Evolutionary conservation across 2,329 filamentous ascomycete species (phyloP).

Genomic region (Cercospora berteroae): DNA sequence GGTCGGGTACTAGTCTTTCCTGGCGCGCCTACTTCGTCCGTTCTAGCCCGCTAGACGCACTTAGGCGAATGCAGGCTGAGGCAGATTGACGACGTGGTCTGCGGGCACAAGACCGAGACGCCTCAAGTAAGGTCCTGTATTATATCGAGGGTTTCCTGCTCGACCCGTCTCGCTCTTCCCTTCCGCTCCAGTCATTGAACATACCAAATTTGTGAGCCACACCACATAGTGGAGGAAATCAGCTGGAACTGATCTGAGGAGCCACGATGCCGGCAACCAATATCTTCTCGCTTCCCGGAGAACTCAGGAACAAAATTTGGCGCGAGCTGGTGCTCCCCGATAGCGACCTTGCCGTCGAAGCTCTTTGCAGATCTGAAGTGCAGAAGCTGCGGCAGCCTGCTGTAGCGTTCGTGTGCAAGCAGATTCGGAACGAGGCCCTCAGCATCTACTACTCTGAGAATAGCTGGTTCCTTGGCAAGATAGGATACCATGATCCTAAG

Average conservation of each 20-base stretch:
- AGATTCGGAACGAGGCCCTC: constrained; percentile 22
- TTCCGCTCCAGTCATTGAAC: neutral
- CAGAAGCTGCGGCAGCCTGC: constrained; percentile 21
- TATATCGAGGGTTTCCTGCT: neutral
- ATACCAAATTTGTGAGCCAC: neutral
- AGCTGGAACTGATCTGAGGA: neutral
- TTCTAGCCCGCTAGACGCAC: neutral
- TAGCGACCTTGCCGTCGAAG: constrained; percentile 16
- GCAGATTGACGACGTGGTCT: neutral
- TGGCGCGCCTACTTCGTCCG: neutral
- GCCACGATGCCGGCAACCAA: neutral
- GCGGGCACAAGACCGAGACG: neutral
- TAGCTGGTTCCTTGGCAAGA: constrained; percentile 24
- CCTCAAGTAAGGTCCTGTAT: neutral
- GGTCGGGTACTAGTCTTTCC: neutral
- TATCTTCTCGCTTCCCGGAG: constrained; percentile 19
- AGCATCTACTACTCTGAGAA: constrained; percentile 28
- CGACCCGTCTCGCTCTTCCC: neutral
- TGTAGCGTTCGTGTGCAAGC: constrained; percentile 18
- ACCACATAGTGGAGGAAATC: neutral
- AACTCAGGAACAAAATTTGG: constrained; percentile 23
- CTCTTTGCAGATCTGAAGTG: constrained; percentile 17
- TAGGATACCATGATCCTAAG: constrained; percentile 19
- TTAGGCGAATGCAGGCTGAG: neutral
- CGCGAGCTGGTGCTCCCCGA: constrained; percentile 14